Base-by-base conservation (phyloP, 345 rosid species). In the Tarenaya hassleriana region DNA sequence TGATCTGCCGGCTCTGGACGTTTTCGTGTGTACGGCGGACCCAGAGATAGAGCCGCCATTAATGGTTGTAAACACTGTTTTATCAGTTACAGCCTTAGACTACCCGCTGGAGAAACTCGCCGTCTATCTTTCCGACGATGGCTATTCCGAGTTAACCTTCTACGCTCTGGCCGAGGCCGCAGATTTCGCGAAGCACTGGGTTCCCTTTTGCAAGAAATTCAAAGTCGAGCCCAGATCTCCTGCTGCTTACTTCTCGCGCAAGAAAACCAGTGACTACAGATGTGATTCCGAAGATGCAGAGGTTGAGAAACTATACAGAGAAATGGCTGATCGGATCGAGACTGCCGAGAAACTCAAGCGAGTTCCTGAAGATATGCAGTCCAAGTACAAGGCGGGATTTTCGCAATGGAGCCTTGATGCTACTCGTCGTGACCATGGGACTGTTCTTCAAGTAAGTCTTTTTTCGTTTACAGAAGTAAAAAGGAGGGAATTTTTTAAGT, bases 21-120 rank as follows among this genome's bases (percentile, higher is more conserved):
- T 84, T 4, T 84, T 88, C 27, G 78, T 82, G 7, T 79, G 88
- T 83, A 84, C 88, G 12, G 90, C 88, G 7, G 71, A 67, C 60
- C 88, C 87, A 0, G 65, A 16, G 12, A 63, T 77, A n/a, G 96
- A 88, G 76, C 96, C 90, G 43, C 90, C 94, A 16, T 12, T 53
- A 34, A 19, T 88, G 83, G 94, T 79, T 67, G 60, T 80, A 0
- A 84, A 76, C 76, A 88, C 88, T 0, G 67, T 82, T 8, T 58
- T 84, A 58, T 84, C 96, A 4, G 77, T 74, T 4, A 52, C 73
- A 73, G 68, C 88, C 4, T 78, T 70, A 1, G 69, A 80, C 45
- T 84, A 84, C 41, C 86, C 94, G 6, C 54, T 79, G 0, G 78
- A 78, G 15, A 80, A 80, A 58, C 68, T 80, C 12, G 68, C 74